phyloP scores from a whole-genome alignment of 768 basidiomycete genomes.

The Naganishia randhawae region DNA sequence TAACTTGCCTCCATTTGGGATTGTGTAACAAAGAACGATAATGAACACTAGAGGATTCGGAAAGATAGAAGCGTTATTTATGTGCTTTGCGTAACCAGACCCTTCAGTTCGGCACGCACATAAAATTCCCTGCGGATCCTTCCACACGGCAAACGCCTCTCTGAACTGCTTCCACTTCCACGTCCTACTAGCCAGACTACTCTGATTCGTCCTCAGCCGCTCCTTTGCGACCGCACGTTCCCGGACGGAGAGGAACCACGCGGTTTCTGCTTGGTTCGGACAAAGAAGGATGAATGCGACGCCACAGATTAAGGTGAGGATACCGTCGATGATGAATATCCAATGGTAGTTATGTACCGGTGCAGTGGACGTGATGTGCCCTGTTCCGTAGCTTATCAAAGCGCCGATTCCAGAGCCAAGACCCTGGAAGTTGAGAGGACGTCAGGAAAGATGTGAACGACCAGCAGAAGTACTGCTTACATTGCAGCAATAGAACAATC shows the following conservation, averaged over 20 bases:
- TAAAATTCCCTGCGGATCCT: conserved; percentile 38
- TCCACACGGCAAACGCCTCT: conserved; percentile 36
- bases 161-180: conserved; percentile 38
- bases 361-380: conserved; percentile 31
- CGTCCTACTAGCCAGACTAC: conserved; percentile 30
- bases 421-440: conserved; percentile 23
- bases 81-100: not conserved
- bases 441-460: not conserved
- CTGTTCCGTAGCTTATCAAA: conserved; percentile 40
- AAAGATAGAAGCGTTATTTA: not conserved
- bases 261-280: conserved; percentile 35
- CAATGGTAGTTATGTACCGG: conserved; percentile 30
- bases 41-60: conserved; percentile 16
- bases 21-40: conserved; percentile 33
- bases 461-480: not conserved
- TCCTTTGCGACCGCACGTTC: conserved; percentile 35
- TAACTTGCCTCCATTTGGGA: conserved; percentile 34
- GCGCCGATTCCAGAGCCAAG: conserved; percentile 34
- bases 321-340: conserved; percentile 34
- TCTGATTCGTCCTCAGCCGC: conserved; percentile 36
- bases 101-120: conserved; percentile 11
- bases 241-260: conserved; percentile 34
- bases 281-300: conserved; percentile 33
- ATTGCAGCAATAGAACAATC: conserved; percentile 38
- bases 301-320: conserved; percentile 36